phyloP scores from a whole-genome alignment of 805 yeast genomes.

The Torulaspora delbrueckii region DNA sequence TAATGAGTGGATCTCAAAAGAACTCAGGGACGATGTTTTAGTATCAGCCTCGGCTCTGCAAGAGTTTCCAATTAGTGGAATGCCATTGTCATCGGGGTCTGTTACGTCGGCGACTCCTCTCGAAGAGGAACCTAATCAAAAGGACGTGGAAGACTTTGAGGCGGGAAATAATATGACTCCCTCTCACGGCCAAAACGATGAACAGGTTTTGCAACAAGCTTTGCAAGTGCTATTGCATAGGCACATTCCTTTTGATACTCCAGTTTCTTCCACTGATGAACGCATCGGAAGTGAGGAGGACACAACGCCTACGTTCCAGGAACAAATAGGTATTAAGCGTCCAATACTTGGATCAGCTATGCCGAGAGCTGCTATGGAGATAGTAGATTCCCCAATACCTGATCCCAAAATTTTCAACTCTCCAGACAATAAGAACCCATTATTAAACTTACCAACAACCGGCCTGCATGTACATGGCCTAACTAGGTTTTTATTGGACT shows the following conservation, averaged over 20 bases:
- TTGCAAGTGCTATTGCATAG: conserved; percentile 8
- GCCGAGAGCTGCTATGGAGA: conserved; percentile 24
- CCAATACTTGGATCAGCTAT: conserved; percentile 16
- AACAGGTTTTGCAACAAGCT: conserved; percentile 7
- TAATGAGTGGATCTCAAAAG: conserved; percentile 66
- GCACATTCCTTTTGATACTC: neutral
- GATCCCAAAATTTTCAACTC: conserved; percentile 15
- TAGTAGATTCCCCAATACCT: conserved; percentile 18
- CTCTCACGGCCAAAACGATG: neutral
- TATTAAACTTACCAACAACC: conserved; percentile 48
- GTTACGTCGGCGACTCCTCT: conserved; percentile 1
- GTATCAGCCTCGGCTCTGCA: conserved; percentile 66
- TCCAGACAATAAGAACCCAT: conserved; percentile 15
- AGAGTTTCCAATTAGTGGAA: conserved; percentile 17
- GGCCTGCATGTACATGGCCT: conserved; percentile 64
- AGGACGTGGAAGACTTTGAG: conserved; percentile 27
- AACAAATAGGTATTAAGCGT: conserved; percentile 6
- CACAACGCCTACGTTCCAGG: conserved; percentile 3
- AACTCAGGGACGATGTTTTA: conserved; percentile 64
- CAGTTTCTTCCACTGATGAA: neutral
- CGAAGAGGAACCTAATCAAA: conserved; percentile 2
- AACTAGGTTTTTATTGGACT: conserved; percentile 64
- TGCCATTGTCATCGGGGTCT: conserved; percentile 4
- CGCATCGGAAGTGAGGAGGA: neutral
- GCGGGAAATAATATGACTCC: conserved; percentile 14